Percentiles rank a stretch among this genome's conserved stretches.
Evolutionary conservation across 345 rosid genomes (phyloP).

Genomic region (Populus davidiana): DNA sequence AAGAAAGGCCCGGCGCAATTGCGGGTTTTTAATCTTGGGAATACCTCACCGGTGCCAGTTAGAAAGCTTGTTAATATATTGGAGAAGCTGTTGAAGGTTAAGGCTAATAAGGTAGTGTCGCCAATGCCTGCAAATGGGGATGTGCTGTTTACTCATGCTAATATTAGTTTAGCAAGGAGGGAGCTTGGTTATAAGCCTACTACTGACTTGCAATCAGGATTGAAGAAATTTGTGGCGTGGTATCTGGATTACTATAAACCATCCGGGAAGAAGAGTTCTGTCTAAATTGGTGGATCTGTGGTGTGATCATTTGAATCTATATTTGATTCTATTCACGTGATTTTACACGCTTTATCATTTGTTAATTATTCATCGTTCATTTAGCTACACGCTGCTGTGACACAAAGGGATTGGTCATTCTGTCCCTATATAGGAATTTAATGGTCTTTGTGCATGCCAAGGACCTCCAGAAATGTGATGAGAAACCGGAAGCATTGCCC

Average conservation of each 20-base stretch:
- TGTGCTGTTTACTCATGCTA: conserved; percentile 35
- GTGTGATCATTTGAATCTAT: conserved; percentile 20
- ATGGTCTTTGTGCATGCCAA: conserved; percentile 17
- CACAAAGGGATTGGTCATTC: conserved; percentile 5
- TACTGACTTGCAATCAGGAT: conserved; percentile 25
- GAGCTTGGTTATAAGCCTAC: conserved; percentile 34
- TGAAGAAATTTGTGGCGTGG: conserved; percentile 36
- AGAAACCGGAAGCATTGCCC: conserved; percentile 13
- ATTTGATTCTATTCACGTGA: conserved; percentile 19
- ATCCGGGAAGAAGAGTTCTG: conserved; percentile 20
- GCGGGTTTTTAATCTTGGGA: conserved; percentile 32
- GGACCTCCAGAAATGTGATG: conserved; percentile 10
- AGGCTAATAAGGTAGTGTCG: conserved; percentile 31
- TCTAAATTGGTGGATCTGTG: conserved; percentile 21
- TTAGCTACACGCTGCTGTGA: conserved; percentile 10
- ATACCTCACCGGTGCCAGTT: conserved; percentile 32
- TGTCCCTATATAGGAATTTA: conserved; percentile 7
- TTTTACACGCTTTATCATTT: neutral
- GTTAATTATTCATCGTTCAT: neutral
- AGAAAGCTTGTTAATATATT: conserved; percentile 26
- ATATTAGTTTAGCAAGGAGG: conserved; percentile 27
- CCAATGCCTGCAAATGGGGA: conserved; percentile 36
- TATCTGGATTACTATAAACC: conserved; percentile 26
- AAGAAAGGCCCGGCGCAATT: conserved; percentile 27
- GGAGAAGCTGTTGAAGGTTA: conserved; percentile 36